phyloP scores from a whole-genome alignment of 176 grass and related monocot genomes.

The sorghum (Sorghum bicolor) region Sorghum_bicolor_NCBIv3 NC_012878.2:54026501-54027000 shows the following conservation, averaged over 20 bases:
- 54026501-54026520: no score
- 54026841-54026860: background rate
- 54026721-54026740: background rate
- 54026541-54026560: no score
- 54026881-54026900: slow-evolving; percentile 23
- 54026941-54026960: background rate
- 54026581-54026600: no score
- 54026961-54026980: no score
- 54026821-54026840: background rate
- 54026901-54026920: background rate
- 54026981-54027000: no score
- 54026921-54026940: background rate
- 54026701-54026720: no score
- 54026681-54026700: background rate
- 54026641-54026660: no score
- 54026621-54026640: no score
- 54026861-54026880: background rate
- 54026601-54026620: no score
- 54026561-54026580: no score
- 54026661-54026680: no score
- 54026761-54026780: background rate
- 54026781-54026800: slow-evolving; percentile 24
- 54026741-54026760: background rate
- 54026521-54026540: no score
- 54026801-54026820: background rate